Conservation (phyloP, 2,329 filamentous ascomycete genomes). For the Gaeumannomyces tritici region DNA sequence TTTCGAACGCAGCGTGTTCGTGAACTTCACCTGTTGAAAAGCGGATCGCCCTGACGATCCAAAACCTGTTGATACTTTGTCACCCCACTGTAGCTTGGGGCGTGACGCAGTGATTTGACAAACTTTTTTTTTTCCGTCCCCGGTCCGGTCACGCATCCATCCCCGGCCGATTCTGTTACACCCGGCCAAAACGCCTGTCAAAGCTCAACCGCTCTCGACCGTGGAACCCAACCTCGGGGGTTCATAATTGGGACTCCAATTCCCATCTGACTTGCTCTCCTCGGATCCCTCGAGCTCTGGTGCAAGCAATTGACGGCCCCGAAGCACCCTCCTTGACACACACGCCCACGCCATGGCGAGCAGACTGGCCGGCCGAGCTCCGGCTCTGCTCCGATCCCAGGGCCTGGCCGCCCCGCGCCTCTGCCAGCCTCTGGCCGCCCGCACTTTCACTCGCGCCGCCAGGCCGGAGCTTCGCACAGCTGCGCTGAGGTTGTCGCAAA, state of each 20-base stretch:
- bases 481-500: conserved; percentile 7
- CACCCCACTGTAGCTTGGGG: not conserved
- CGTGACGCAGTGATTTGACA: not conserved
- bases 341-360: not conserved
- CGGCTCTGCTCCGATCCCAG: conserved; percentile 46
- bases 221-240: conserved; percentile 1
- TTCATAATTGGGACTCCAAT: not conserved
- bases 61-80: not conserved
- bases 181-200: conserved; percentile 1
- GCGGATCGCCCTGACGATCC: too few species aligned
- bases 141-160: not conserved
- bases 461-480: conserved; percentile 12
- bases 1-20: too few species aligned
- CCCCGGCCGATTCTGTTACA: conserved; percentile 1
- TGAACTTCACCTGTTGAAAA: too few species aligned
- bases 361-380: conserved; percentile 43
- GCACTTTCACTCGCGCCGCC: conserved; percentile 25
- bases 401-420: conserved; percentile 34
- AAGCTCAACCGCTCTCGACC: conserved; percentile 1
- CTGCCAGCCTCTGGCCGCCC: conserved; percentile 30
- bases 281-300: not conserved
- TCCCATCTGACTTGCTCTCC: not conserved
- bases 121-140: conserved; percentile 2
- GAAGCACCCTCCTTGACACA: not conserved
- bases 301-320: not conserved